phyloP scores from a whole-genome alignment of 2,329 filamentous ascomycete genomes.

The Claviceps monticola region DNA sequence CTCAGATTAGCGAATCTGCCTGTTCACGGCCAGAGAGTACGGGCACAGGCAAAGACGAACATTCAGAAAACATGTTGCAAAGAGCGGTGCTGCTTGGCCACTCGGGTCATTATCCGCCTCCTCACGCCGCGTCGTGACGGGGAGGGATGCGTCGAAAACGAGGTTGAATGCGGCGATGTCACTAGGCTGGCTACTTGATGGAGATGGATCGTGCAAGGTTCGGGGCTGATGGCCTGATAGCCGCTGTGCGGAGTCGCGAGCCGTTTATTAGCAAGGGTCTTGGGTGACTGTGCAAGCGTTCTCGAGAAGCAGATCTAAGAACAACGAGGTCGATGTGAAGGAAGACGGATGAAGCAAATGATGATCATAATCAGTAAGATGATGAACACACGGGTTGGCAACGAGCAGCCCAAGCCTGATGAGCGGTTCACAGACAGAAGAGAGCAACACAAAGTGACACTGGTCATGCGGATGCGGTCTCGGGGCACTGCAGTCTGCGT shows the following conservation, averaged over 20 bases:
- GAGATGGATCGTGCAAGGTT: neutral
- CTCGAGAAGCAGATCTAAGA: neutral
- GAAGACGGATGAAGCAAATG: neutral
- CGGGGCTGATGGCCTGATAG: neutral
- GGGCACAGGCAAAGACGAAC: constrained; percentile 37
- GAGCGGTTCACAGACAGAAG: no score
- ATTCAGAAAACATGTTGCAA: constrained; percentile 55
- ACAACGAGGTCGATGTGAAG: neutral
- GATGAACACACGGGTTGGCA: neutral
- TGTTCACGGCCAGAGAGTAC: neutral
- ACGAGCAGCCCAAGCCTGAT: neutral
- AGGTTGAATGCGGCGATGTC: neutral
- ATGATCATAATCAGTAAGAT: neutral
- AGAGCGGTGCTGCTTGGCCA: constrained; percentile 1
- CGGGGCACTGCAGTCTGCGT: no score
- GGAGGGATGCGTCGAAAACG: neutral
- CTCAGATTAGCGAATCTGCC: neutral
- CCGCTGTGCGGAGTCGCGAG: neutral
- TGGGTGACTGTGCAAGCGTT: neutral
- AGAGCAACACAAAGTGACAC: no score
- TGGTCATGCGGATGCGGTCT: no score
- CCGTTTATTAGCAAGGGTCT: neutral
- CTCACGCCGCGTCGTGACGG: constrained; percentile 13
- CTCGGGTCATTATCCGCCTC: constrained; percentile 19
- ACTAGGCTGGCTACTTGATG: neutral